Percentiles rank a stretch among this genome's conserved stretches.
phyloP scores from a whole-genome alignment of 2,329 filamentous ascomycete genomes.

The Diplodia intermedia region DNA sequence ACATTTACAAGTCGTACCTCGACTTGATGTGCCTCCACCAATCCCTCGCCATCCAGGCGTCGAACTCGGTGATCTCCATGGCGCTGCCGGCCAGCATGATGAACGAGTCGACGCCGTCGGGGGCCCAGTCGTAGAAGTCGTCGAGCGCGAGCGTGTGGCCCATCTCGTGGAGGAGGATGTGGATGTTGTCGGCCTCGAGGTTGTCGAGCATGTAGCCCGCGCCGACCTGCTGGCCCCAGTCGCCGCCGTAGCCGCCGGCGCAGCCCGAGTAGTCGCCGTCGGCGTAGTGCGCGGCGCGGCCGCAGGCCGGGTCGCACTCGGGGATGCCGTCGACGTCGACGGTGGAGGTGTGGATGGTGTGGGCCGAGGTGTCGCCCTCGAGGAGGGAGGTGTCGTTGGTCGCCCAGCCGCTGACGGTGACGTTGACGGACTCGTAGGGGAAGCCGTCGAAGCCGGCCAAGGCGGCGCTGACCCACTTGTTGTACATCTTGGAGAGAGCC shows the following conservation, averaged over 20 bases:
- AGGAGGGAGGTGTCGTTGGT: constrained; percentile 50
- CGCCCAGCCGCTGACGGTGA: constrained; percentile 56
- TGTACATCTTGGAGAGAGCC: constrained; percentile 47
- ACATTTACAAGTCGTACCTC: constrained; percentile 32
- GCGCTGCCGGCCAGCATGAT: constrained; percentile 57
- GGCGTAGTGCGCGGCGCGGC: constrained; percentile 54
- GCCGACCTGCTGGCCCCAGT: constrained; percentile 57
- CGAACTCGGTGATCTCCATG: constrained; percentile 55
- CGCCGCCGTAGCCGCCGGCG: constrained; percentile 54
- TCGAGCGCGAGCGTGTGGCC: constrained; percentile 27
- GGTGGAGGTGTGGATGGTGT: constrained; percentile 52
- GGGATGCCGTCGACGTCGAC: constrained; percentile 50
- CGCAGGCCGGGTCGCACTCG: constrained; percentile 52
- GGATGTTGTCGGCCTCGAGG: constrained; percentile 49
- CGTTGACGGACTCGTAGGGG: constrained; percentile 51
- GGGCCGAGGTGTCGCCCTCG: constrained; percentile 44
- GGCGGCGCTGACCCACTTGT: constrained; percentile 52
- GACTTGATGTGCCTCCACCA: constrained; percentile 53
- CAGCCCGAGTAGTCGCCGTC: constrained; percentile 53
- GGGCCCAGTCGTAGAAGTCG: constrained; percentile 56
- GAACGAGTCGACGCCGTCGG: constrained; percentile 52
- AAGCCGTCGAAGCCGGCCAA: constrained; percentile 56
- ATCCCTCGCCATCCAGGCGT: constrained; percentile 58
- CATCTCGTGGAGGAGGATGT: constrained; percentile 56
- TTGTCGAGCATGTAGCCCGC: constrained; percentile 54